Evolutionary conservation across 2,329 filamentous ascomycete species (phyloP), one percentile per base, ranked within the genome.

Genomic region (Botrytis squamosa): DNA sequence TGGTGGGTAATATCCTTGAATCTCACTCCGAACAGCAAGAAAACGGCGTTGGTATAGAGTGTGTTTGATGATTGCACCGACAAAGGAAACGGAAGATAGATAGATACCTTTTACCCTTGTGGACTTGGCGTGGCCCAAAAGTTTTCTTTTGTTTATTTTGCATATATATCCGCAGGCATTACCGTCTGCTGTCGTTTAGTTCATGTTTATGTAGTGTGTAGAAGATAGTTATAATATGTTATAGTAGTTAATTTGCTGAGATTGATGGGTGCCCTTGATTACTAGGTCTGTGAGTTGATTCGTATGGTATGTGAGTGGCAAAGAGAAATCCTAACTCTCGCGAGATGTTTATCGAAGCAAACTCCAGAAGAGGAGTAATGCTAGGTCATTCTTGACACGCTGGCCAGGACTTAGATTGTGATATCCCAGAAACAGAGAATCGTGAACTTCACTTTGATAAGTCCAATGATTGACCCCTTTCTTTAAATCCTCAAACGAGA

Each of bases 21-120:
- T 57, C 52, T 57, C 52, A 57, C n/a, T 57, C 52, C n/a, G 52
- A 57, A 57, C 52, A 29, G 52, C 52, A 57, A 57, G 52, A 57
- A 29, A 57, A 57, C 52, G 52, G 52, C 52, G 52, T 57, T 57
- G 52, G 52, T 57, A 57, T 57, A 57, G 52, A 29, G 52, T 57
- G n/a, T 57, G n/a, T 57, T 57, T 57, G n/a, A 57, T 57, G 52
- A 57, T 57, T 57, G 52, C 14, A 14, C 7, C 52, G 52, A 57
- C 14, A 29, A 57, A 57, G n/a, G n/a, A 57, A 57, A 57, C 52
- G 52, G n/a, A 57, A 29, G n/a, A 57, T 57, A 57, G 52, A 65
- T 20, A 46, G 62, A 65, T 65, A 65, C 62, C 62, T 65, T 65
- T 29, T 29, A 57, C n/a, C n/a, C 7, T 33, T 57, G 14, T 57